Percentiles rank a stretch among this genome's conserved stretches.
These are phyloP conservation scores for Mycosphaerelloides madeirae DNA, from an alignment of 2,329 filamentous ascomycete genomes.

Conservation along the genomic window DNA sequence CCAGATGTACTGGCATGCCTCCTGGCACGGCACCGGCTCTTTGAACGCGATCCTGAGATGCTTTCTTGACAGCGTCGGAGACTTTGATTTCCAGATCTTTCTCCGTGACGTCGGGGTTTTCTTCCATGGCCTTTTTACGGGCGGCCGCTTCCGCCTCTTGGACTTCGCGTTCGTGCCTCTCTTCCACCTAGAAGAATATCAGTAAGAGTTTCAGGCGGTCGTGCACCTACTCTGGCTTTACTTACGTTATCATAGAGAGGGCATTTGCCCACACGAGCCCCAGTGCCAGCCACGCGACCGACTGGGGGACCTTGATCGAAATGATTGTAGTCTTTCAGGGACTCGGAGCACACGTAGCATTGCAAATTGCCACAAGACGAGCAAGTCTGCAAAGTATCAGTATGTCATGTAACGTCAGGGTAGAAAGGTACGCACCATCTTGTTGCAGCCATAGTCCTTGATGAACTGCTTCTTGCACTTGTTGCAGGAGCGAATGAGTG, in stretches of 20 bases:
- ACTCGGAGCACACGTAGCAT: slow-evolving; percentile 67
- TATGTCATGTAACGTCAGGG: background rate
- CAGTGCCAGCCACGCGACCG: slow-evolving; percentile 30
- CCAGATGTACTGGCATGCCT: background rate
- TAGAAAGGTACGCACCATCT: slow-evolving; percentile 50
- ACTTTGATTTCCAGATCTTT: slow-evolving; percentile 57
- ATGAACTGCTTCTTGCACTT: slow-evolving; percentile 69
- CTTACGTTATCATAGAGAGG: slow-evolving; percentile 63
- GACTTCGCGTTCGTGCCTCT: slow-evolving; percentile 61
- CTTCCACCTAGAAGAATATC: slow-evolving; percentile 6
- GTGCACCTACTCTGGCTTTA: slow-evolving; percentile 34
- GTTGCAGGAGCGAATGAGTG: slow-evolving; percentile 72
- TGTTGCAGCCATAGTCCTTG: slow-evolving; percentile 77
- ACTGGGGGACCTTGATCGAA: slow-evolving; percentile 52
- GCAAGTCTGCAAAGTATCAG: slow-evolving; percentile 45
- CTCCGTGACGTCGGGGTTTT: slow-evolving; percentile 58
- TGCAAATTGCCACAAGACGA: slow-evolving; percentile 52
- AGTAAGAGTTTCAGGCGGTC: background rate
- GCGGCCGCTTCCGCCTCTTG: slow-evolving; percentile 56
- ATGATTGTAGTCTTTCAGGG: slow-evolving; percentile 61
- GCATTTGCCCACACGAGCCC: slow-evolving; percentile 45
- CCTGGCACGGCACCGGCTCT: slow-evolving; percentile 5
- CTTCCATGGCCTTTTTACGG: slow-evolving; percentile 50
- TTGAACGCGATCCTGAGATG: slow-evolving; percentile 12
- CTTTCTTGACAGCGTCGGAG: slow-evolving; percentile 41